Evolutionary conservation across 192 early-diverging fungal species (phyloP).

Genomic region (Coemansia sp.): DNA sequence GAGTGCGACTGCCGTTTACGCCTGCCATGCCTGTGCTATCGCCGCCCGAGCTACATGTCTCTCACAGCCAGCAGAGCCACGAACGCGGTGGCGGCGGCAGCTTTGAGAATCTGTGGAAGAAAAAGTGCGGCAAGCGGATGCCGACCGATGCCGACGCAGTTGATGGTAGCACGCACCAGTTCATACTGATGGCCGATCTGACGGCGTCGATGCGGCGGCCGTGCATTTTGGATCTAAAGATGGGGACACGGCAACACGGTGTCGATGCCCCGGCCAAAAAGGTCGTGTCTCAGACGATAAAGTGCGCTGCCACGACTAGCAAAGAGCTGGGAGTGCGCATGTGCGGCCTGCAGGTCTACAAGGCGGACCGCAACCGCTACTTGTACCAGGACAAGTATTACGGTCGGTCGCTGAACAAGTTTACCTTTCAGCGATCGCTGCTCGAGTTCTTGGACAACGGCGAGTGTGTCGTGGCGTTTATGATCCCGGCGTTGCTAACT

Average conservation of each 20-base stretch:
- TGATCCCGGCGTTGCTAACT: constrained; percentile 77
- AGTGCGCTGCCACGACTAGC: constrained; percentile 91
- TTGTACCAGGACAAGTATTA: constrained; percentile 95
- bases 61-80: neutral
- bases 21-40: neutral
- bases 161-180: constrained; percentile 64
- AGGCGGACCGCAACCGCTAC: constrained; percentile 64
- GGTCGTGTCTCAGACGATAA: constrained; percentile 78
- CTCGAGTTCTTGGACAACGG: constrained; percentile 87
- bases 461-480: constrained; percentile 60
- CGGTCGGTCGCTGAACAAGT: constrained; percentile 76
- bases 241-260: constrained; percentile 97
- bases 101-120: constrained; percentile 46
- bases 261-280: constrained; percentile 82
- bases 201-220: constrained; percentile 85
- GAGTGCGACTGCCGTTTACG: constrained; percentile 1
- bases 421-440: constrained; percentile 74
- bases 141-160: constrained; percentile 33
- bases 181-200: constrained; percentile 90
- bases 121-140: constrained; percentile 51
- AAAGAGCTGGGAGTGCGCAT: constrained; percentile 88
- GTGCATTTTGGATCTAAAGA: constrained; percentile 96
- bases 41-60: neutral
- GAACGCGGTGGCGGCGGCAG: constrained; percentile 8
- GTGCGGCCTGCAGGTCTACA: constrained; percentile 98